phyloP scores from a whole-genome alignment of 1,139 yeast species.

The Scheffersomyces lignicola region DNA sequence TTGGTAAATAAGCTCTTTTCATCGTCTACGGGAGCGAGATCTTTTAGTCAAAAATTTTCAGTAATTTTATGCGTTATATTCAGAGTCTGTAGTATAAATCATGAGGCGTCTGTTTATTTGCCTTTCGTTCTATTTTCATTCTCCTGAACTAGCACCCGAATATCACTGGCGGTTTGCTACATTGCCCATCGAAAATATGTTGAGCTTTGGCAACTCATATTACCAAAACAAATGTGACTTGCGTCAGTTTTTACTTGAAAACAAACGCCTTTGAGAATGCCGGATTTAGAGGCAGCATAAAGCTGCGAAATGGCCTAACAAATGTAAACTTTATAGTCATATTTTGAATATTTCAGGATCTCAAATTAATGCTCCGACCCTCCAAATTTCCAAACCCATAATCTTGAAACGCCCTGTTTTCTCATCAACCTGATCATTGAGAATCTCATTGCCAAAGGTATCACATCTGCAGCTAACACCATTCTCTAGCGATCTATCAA shows the following conservation, averaged over 20 bases:
- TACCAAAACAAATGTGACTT: too few relatives aligned
- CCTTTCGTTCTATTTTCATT: too few relatives aligned
- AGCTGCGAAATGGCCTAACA: neutral
- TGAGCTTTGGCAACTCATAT: too few relatives aligned
- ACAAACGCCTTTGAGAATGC: neutral
- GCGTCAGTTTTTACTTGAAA: neutral
- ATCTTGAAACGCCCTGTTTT: conserved; percentile 61
- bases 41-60: too few relatives aligned
- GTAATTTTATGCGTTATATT: too few relatives aligned
- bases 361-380: conserved; percentile 48
- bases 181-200: too few relatives aligned
- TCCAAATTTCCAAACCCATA: conserved; percentile 84
- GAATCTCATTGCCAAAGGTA: conserved; percentile 88
- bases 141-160: too few relatives aligned
- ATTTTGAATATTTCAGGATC: conserved; percentile 9
- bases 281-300: neutral
- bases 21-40: too few relatives aligned
- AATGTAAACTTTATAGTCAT: conserved; percentile 1
- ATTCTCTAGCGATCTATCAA: conserved; percentile 67
- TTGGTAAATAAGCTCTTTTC: too few relatives aligned
- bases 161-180: too few relatives aligned
- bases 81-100: too few relatives aligned
- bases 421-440: conserved; percentile 48
- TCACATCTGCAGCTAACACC: conserved; percentile 80
- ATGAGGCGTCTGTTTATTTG: too few relatives aligned